Percentiles rank a stretch among this genome's conserved stretches.
phyloP scores from a whole-genome alignment of 2,329 filamentous ascomycete genomes.

The Helicocarpus griseus region DNA sequence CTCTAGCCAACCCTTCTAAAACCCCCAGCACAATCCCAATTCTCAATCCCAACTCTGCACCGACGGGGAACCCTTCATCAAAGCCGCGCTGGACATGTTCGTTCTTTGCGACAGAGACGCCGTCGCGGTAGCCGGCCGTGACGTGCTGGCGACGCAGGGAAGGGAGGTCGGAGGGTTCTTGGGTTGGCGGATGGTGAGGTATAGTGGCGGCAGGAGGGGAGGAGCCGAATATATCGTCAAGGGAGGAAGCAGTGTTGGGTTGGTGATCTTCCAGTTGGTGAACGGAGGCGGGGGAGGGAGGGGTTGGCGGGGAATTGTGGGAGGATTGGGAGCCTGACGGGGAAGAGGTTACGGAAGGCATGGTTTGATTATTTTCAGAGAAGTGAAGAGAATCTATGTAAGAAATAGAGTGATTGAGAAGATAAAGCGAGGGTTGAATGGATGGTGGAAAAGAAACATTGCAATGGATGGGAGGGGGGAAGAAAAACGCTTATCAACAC shows the following conservation, averaged over 20 bases:
- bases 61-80: conserved; percentile 79
- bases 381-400: too few relatives aligned
- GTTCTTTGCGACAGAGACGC: conserved; percentile 66
- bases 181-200: not conserved
- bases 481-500: not conserved
- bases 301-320: conserved; percentile 1
- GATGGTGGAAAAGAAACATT: too few relatives aligned
- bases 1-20: conserved; percentile 56
- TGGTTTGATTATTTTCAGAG: not conserved
- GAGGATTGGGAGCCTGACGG: not conserved
- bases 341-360: not conserved
- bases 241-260: conserved; percentile 12
- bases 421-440: not conserved
- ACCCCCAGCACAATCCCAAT: conserved; percentile 68
- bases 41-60: conserved; percentile 65
- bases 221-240: conserved; percentile 35
- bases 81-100: conserved; percentile 75
- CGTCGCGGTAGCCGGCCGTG: conserved; percentile 85
- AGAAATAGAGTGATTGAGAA: too few relatives aligned
- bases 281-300: not conserved
- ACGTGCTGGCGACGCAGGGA: conserved; percentile 66
- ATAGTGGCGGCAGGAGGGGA: conserved; percentile 18
- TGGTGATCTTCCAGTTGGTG: not conserved
- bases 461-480: not conserved
- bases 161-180: conserved; percentile 57